Evolutionary conservation across 352 stramenopile genomes (phyloP), one percentile per base, ranked within the genome.

Genomic region (Phytopythium chamaehyphon): DNA sequence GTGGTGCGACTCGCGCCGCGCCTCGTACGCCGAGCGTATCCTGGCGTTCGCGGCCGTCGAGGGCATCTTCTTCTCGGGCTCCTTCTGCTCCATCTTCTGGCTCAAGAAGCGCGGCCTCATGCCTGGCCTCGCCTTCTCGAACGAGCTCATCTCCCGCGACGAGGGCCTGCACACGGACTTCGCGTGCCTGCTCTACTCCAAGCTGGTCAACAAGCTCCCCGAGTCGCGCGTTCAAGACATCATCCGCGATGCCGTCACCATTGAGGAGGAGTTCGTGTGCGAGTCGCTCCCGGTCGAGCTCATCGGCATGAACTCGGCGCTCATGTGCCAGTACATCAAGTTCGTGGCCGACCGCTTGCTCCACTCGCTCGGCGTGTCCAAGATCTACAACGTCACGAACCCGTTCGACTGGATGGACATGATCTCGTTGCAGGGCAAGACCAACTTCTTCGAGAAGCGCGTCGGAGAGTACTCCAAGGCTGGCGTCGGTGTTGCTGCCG

Each of bases 351-450:
- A 99, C 76, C 88, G 96, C 15, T 69, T 99, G 46, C 70, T 99
- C 14, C 76, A 90, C 43, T 81, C 92, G 19, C 82, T 99, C 6
- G 91, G 88, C 48, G 94, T 87, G 54, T 45, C 69, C 31, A 98
- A 98, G 74, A 74, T 97, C 66, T 99, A 98, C 83, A 81, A 93
- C 56, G 78, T 76, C 10, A 69, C 74, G 38, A 99, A 99, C 71
- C 97, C 96, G 18, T 99, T 99, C 67, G 96, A 99, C 69, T 99
- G 96, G 96, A 99, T 99, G 97, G 96, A 99, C 64, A 98, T 99
- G 80, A 99, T 99, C 65, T 98, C 87, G 33, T 79, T 99, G 21
- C 90, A 98, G 67, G 96, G 96, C 57, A 99, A 99, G 78, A 98
- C 95, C 55, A 99, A 98, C 76, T 98, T 98, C 55, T 98, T 98